Percentiles rank a stretch among this genome's conserved stretches.
These are phyloP conservation scores for Cairneyella variabilis DNA, from an alignment of 495 filamentous ascomycete genomes.

Conservation along the genomic window DNA sequence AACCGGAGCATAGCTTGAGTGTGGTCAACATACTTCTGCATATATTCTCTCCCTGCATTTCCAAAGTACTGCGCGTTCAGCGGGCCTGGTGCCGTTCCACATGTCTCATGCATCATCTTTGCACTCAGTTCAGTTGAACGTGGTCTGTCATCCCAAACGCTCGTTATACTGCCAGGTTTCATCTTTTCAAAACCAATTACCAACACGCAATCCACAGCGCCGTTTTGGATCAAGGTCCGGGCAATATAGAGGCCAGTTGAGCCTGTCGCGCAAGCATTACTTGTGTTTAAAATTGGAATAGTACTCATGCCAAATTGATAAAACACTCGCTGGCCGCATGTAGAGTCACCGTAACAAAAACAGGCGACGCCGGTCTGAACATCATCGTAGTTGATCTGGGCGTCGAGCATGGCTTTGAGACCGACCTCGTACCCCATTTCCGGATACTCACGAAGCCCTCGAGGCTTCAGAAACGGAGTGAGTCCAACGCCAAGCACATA, in stretches of 20 bases:
- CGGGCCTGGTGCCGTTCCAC: neutral
- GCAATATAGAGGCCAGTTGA: constrained; percentile 83
- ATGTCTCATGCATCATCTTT: constrained; percentile 75
- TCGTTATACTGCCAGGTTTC: constrained; percentile 76
- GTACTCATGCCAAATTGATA: constrained; percentile 96
- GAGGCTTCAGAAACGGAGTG: too few species aligned
- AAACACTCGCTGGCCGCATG: constrained; percentile 92
- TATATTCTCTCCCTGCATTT: neutral
- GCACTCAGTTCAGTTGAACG: too few species aligned
- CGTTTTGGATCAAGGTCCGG: constrained; percentile 70
- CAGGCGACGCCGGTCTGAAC: constrained; percentile 91
- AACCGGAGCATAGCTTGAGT: too few species aligned
- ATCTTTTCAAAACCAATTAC: constrained; percentile 98
- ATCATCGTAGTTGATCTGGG: constrained; percentile 91
- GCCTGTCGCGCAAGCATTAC: constrained; percentile 96
- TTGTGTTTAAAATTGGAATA: constrained; percentile 94
- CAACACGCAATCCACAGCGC: constrained; percentile 76
- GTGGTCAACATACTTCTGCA: neutral
- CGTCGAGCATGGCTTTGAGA: constrained; percentile 94
- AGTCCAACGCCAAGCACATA: too few species aligned
- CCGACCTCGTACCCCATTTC: too few species aligned
- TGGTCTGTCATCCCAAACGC: constrained; percentile 75
- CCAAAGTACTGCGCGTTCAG: neutral
- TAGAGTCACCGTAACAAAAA: constrained; percentile 93
- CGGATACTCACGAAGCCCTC: too few species aligned